A percentile compares a stretch with the other conserved stretches of the same genome.
Evolutionary conservation across 805 yeast species (phyloP).

Genomic region (Wickerhamomyces alni): DNA sequence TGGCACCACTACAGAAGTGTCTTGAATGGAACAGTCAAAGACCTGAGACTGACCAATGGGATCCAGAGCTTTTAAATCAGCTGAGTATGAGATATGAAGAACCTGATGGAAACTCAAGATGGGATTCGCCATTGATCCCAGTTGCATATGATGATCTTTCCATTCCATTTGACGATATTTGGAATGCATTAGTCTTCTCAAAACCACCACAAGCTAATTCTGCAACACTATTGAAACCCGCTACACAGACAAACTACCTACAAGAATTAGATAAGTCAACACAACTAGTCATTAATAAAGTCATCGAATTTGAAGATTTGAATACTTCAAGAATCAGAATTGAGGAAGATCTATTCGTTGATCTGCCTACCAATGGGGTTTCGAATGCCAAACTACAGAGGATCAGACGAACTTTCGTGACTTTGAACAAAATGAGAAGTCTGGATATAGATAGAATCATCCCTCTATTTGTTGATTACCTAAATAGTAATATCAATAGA

Average conservation of each 20-base stretch:
- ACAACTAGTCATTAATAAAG: conserved; percentile 52
- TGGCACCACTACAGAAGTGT: conserved; percentile 61
- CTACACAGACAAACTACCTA: conserved; percentile 67
- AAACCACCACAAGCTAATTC: conserved; percentile 72
- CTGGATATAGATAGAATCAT: conserved; percentile 64
- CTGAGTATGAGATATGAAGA: conserved; percentile 87
- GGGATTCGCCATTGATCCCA: conserved; percentile 92
- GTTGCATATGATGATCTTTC: conserved; percentile 47
- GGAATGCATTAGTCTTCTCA: conserved; percentile 47
- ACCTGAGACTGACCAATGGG: conserved; percentile 46
- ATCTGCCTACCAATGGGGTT: conserved; percentile 56
- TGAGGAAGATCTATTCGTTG: conserved; percentile 40
- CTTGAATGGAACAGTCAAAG: conserved; percentile 49
- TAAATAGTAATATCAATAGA: conserved; percentile 45
- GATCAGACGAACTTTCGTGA: conserved; percentile 75
- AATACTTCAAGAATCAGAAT: conserved; percentile 32
- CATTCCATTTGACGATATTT: conserved; percentile 61
- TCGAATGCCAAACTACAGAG: conserved; percentile 79
- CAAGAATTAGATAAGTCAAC: conserved; percentile 75
- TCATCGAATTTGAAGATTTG: conserved; percentile 57
- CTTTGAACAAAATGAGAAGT: conserved; percentile 72
- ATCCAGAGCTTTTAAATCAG: conserved; percentile 54
- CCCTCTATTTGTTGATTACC: conserved; percentile 71
- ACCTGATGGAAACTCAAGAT: conserved; percentile 76
- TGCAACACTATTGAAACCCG: conserved; percentile 79